Base-by-base conservation (phyloP, 148 eudicot species). In the Chenopodium suecicum region DNA sequence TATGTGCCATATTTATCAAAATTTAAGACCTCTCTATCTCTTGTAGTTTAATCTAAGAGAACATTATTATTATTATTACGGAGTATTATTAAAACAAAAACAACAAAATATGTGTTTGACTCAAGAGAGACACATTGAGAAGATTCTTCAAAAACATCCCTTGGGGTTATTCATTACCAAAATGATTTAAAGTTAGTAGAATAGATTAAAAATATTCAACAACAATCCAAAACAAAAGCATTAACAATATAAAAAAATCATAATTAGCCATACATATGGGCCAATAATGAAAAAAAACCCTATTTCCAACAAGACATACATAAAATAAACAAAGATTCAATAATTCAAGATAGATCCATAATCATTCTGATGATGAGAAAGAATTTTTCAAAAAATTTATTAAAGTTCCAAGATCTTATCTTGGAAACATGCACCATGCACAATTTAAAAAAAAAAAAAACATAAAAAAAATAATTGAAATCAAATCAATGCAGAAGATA, bases 381-480 rank as follows among this genome's bases (percentile, higher is more conserved):
- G 19, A 48, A n/a, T 52, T 64, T 41, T 74, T 50, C 68, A 83
- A 76, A 80, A 56, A 75, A 27, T 27, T 72, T 80, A 29, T 79
- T 75, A 80, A 31, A 84, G 71, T 84, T 84, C 81, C 84, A 84
- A 84, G 78, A 77, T 64, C 70, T 46, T 23, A 76, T 73, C 85
- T 83, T 84, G 88, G 87, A 86, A 88, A 80, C 82, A 84, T 70
- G 82, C 85, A 84, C 90, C 76, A 88, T 86, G 88, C 88, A 88
- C n/a, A 54, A 78, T 47, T 27, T 27, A 25, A 25, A 25, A 25
- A 25, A 27, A 48, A 37, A 72, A 71, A 41, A 80, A 25, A 47
- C 46, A 20, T 12, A 68, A 79, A 37, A 72, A 71, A 27, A 80
- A 27, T 23, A 77, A 44, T 1, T 3, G 13, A 77, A 78, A n/a